Conservation (phyloP, 352 stramenopile species). For the Globisporangium camurandrum region DNA sequence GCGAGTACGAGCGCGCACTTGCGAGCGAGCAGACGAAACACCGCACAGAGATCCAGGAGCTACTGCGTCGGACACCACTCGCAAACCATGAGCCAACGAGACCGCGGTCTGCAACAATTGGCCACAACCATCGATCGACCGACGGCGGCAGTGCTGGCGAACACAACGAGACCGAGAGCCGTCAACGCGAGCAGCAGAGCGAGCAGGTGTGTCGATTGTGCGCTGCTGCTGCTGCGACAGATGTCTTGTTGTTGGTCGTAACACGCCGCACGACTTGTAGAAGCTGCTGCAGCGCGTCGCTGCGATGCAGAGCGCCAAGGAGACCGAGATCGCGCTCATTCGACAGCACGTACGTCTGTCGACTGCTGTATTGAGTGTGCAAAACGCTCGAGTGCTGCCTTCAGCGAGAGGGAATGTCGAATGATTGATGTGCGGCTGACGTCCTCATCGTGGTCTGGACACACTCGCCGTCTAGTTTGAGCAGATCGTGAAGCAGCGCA, state of each 20-base stretch:
- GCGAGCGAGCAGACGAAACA: slow-evolving; percentile 33
- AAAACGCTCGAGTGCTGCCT: neutral
- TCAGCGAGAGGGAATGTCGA: too few species aligned
- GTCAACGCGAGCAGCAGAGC: slow-evolving; percentile 17
- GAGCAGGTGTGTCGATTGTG: slow-evolving; percentile 10
- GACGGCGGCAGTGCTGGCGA: neutral
- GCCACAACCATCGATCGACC: too few species aligned
- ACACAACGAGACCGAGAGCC: slow-evolving; percentile 10
- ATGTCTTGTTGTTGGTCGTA: neutral
- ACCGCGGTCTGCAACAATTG: too few species aligned
- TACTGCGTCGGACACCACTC: slow-evolving; percentile 22
- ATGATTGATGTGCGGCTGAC: too few species aligned
- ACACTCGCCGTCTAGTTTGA: slow-evolving; percentile 30
- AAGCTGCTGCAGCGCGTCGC: slow-evolving; percentile 39
- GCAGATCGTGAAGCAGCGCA: slow-evolving; percentile 49
- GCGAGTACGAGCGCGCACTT: slow-evolving; percentile 57
- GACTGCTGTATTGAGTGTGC: neutral
- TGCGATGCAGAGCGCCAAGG: slow-evolving; percentile 50
- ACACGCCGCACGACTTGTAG: too few species aligned
- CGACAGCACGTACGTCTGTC: slow-evolving; percentile 36
- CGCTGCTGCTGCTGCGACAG: neutral
- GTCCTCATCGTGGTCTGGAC: too few species aligned
- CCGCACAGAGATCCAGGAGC: slow-evolving; percentile 42
- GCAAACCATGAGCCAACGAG: too few species aligned
- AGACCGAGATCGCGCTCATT: slow-evolving; percentile 65